A percentile compares a stretch with the other conserved stretches of the same genome.
Evolutionary conservation across 768 basidiomycete species (phyloP).

Genomic region (Lentinula lateritia): DNA sequence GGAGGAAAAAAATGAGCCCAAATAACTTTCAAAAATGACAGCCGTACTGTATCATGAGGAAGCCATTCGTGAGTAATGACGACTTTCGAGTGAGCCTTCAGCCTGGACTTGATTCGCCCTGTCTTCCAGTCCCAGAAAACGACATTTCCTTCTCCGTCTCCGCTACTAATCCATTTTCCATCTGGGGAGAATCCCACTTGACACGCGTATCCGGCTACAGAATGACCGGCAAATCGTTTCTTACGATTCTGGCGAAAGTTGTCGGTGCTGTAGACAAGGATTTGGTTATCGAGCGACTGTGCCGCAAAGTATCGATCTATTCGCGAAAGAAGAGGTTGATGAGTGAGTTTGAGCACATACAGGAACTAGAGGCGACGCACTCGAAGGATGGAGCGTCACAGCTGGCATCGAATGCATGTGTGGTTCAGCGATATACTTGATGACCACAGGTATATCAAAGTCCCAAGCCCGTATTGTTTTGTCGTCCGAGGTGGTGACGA

Average conservation of each 20-base stretch:
- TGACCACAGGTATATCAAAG: slow-evolving; percentile 98
- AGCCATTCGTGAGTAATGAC: slow-evolving; percentile 98
- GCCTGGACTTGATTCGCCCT: slow-evolving; percentile 87
- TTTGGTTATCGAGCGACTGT: slow-evolving; percentile 97
- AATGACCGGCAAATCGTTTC: slow-evolving; percentile 96
- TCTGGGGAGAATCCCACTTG: slow-evolving; percentile 97
- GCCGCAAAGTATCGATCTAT: slow-evolving; percentile 94
- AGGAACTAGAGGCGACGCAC: slow-evolving; percentile 45
- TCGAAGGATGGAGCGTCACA: slow-evolving; percentile 90
- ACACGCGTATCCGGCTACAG: slow-evolving; percentile 95
- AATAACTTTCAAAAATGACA: slow-evolving; percentile 43
- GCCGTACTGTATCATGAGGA: slow-evolving; percentile 88
- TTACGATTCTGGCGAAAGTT: slow-evolving; percentile 99
- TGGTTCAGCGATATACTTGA: slow-evolving; percentile 99
- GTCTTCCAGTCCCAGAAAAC: slow-evolving; percentile 99
- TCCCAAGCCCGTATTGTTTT: slow-evolving; percentile 99
- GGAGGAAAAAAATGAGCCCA: slow-evolving; percentile 15
- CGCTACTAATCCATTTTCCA: slow-evolving; percentile 97
- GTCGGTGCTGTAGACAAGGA: slow-evolving; percentile 94
- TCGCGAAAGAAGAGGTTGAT: slow-evolving; percentile 10
- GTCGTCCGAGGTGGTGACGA: slow-evolving; percentile 98
- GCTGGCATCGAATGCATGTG: slow-evolving; percentile 99
- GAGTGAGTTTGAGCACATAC: slow-evolving; percentile 6
- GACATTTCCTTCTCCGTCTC: slow-evolving; percentile 91
- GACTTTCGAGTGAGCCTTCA: slow-evolving; percentile 91